Evolutionary conservation across 1,284 basidiomycete genomes (phyloP).

Genomic region (Fistulina hepatica): DNA sequence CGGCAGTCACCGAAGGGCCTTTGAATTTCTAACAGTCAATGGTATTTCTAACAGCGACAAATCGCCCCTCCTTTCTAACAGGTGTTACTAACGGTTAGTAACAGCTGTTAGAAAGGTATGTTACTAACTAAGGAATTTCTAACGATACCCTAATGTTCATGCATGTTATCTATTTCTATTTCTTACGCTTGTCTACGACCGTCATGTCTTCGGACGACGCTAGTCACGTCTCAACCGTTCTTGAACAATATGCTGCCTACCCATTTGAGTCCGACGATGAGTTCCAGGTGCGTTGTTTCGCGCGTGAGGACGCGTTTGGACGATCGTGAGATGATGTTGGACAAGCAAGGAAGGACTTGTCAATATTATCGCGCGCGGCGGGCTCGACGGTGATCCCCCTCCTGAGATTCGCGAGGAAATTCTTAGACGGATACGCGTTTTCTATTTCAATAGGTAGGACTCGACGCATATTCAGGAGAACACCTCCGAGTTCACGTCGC

Average conservation of each 20-base stretch:
- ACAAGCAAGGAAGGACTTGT: constrained; percentile 51
- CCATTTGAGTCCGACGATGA: constrained; percentile 44
- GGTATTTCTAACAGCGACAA: no score
- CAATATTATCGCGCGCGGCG: constrained; percentile 37
- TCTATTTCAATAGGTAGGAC: constrained; percentile 61
- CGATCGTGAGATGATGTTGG: neutral
- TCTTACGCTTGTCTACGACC: no score
- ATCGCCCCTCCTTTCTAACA: no score
- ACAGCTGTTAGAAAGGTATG: no score
- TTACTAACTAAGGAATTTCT: no score
- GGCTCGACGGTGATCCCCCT: constrained; percentile 26
- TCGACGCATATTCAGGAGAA: constrained; percentile 3
- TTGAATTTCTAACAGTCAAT: no score
- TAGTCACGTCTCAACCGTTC: no score
- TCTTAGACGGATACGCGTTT: constrained; percentile 44
- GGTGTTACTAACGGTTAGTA: no score
- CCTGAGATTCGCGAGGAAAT: constrained; percentile 36
- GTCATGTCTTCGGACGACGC: constrained; percentile 25
- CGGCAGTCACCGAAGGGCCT: no score
- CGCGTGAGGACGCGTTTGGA: neutral
- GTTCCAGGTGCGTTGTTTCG: constrained; percentile 38
- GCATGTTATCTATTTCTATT: no score
- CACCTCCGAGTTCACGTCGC: no score
- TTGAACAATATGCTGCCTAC: constrained; percentile 32
- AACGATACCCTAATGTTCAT: no score